Evolutionary conservation across 768 basidiomycete species (phyloP).

Genomic region (Tulasnella sp.): DNA sequence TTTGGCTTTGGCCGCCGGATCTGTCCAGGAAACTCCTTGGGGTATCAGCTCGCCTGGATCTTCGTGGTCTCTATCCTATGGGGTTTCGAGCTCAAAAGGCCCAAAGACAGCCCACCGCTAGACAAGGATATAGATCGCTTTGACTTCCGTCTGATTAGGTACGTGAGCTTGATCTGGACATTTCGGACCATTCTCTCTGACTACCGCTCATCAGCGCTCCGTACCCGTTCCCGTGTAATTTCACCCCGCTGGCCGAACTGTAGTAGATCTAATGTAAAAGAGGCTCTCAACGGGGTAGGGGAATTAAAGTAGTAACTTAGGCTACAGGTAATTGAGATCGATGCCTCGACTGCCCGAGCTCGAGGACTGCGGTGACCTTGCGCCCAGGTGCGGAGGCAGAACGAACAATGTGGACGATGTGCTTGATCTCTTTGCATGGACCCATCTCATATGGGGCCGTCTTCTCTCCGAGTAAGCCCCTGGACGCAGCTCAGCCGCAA

Average conservation of each 20-base stretch:
- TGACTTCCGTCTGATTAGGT: background rate
- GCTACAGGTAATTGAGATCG: no score
- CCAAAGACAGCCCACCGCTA: background rate
- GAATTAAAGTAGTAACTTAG: no score
- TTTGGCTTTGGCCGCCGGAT: slow-evolving; percentile 2
- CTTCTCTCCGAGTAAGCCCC: no score
- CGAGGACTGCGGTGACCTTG: no score
- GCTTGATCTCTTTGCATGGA: no score
- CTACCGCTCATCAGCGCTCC: background rate
- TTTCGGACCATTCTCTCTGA: background rate
- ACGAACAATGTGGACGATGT: no score
- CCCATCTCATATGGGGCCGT: no score
- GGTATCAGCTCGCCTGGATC: background rate
- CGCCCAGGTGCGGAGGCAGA: no score
- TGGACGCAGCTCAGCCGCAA: no score
- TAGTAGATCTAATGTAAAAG: background rate
- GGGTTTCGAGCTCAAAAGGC: background rate
- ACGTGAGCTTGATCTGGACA: background rate
- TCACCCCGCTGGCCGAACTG: background rate
- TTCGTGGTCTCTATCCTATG: background rate
- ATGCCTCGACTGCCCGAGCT: no score
- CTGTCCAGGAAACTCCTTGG: background rate
- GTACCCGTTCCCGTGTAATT: background rate
- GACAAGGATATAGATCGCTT: background rate
- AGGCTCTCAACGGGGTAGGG: no score